Evolutionary conservation across 2,329 filamentous ascomycete species (phyloP).

Genomic region (Onygenales sp.): DNA sequence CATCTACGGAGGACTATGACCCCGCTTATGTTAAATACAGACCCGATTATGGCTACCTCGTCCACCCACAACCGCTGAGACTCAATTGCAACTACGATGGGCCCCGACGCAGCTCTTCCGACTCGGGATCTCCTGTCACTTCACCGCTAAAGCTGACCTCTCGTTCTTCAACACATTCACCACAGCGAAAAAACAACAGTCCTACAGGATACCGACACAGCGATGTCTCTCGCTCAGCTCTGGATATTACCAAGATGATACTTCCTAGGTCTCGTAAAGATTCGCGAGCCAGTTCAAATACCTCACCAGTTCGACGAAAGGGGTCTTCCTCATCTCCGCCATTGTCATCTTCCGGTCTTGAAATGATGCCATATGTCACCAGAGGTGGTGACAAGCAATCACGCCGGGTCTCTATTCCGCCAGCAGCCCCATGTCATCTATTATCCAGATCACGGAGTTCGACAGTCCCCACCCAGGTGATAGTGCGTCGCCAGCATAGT

Average conservation of each 20-base stretch:
- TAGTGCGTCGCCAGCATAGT: constrained; percentile 11
- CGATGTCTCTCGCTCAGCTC: background rate
- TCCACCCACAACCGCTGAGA: constrained; percentile 2
- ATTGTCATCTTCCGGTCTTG: background rate
- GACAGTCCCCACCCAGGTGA: constrained; percentile 1
- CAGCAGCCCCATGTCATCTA: background rate
- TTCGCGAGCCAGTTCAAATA: background rate
- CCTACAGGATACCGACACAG: background rate
- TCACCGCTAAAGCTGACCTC: background rate
- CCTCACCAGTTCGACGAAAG: background rate
- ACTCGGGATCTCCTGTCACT: background rate
- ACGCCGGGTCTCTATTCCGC: background rate
- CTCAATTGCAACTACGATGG: constrained; percentile 1
- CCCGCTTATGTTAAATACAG: background rate
- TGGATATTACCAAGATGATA: background rate
- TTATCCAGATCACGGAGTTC: constrained; percentile 7
- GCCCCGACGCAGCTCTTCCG: background rate
- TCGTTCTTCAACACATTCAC: background rate
- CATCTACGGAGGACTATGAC: background rate
- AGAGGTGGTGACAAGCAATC: constrained; percentile 1
- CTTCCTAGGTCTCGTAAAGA: background rate
- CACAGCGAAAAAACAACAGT: background rate
- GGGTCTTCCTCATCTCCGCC: constrained; percentile 1
- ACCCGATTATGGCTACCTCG: background rate
- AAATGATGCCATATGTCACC: background rate